A percentile compares a stretch with the other conserved stretches of the same genome.
Evolutionary conservation across 495 filamentous ascomycete genomes (phyloP).

Genomic region (Neurospora pannonica): DNA sequence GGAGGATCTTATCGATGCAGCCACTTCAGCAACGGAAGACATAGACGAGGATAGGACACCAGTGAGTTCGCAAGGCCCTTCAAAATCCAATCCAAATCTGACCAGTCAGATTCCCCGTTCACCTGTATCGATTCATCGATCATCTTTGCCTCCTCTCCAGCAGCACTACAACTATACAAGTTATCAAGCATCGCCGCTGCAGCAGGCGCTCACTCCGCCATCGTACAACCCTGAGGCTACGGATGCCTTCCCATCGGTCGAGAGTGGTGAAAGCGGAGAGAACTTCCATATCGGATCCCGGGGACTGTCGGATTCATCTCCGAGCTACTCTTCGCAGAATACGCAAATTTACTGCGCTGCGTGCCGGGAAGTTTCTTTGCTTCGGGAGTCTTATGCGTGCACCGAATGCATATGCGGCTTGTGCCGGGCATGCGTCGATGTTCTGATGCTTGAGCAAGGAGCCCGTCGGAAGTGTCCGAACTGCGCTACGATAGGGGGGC

Average conservation of each 20-base stretch:
- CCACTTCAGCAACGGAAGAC: conserved; percentile 80
- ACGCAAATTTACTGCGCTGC: conserved; percentile 84
- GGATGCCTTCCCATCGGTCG: conserved; percentile 79
- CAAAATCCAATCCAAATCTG: conserved; percentile 26
- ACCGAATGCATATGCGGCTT: conserved; percentile 91
- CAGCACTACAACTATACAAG: conserved; percentile 51
- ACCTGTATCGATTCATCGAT: conserved; percentile 58
- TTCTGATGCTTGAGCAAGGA: conserved; percentile 57
- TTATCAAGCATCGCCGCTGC: conserved; percentile 78
- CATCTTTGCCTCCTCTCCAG: conserved; percentile 65
- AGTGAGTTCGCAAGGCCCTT: conserved; percentile 43
- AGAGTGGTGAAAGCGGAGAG: conserved; percentile 49
- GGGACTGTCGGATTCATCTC: conserved; percentile 45
- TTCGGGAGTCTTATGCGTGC: conserved; percentile 80
- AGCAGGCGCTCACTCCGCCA: conserved; percentile 77
- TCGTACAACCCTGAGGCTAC: conserved; percentile 53
- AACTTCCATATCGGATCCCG: conserved; percentile 56
- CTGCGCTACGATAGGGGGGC: conserved; percentile 56
- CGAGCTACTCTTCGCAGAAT: conserved; percentile 44
- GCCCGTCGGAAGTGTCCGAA: conserved; percentile 53
- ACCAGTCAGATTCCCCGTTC: conserved; percentile 55
- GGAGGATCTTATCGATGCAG: conserved; percentile 87
- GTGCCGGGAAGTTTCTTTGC: conserved; percentile 60
- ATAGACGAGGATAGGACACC: conserved; percentile 78
- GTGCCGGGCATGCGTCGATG: conserved; percentile 75